Evolutionary conservation across 495 filamentous ascomycete genomes (phyloP).

Genomic region (Aspergillus olivimuriae): DNA sequence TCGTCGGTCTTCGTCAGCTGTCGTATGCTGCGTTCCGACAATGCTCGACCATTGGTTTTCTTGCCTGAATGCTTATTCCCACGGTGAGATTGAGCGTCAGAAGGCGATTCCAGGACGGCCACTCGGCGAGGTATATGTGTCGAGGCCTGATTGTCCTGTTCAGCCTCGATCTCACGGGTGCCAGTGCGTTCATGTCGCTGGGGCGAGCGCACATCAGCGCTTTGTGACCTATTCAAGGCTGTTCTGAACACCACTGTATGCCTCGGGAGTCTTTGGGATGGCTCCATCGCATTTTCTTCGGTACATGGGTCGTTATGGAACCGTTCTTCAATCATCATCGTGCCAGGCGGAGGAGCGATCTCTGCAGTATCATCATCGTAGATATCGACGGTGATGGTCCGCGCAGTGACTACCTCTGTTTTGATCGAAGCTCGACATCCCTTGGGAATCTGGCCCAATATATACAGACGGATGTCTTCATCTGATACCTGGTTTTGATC

Average conservation of each 20-base stretch:
- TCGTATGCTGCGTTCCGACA: no score
- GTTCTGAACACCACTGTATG: conserved; percentile 43
- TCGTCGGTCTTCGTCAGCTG: no score
- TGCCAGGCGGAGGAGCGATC: conserved; percentile 57
- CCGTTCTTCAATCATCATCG: conserved; percentile 58
- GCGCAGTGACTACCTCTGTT: conserved; percentile 56
- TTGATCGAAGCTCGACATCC: conserved; percentile 55
- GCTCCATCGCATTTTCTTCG: conserved; percentile 10
- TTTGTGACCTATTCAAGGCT: conserved; percentile 38
- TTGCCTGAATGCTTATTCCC: no score
- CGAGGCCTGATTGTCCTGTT: not conserved
- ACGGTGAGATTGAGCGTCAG: not conserved
- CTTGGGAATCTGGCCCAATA: conserved; percentile 39
- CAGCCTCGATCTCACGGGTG: not conserved
- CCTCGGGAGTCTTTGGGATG: conserved; percentile 21
- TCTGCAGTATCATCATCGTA: conserved; percentile 52
- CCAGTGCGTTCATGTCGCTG: conserved; percentile 4
- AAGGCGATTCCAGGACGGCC: not conserved
- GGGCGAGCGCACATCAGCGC: conserved; percentile 28
- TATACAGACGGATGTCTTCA: conserved; percentile 39
- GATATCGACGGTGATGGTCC: conserved; percentile 68
- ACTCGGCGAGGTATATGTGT: not conserved
- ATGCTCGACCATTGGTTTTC: no score
- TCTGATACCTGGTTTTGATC: conserved; percentile 34
- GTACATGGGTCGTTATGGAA: conserved; percentile 35